phyloP scores from a whole-genome alignment of 371 early-diverging fungal species.

The Rhizopus sp. region DNA sequence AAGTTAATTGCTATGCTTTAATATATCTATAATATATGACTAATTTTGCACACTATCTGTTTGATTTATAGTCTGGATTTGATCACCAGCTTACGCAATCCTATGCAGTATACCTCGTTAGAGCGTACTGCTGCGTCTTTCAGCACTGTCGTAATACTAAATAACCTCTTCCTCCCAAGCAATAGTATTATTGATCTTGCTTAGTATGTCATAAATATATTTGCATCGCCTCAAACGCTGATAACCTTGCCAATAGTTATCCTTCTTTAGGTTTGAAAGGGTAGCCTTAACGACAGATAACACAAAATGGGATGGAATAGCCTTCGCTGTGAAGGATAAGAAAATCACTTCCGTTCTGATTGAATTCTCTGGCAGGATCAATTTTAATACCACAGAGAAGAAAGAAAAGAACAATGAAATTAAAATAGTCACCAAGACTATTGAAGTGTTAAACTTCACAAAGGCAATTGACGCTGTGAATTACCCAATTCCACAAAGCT shows the following conservation, averaged over 20 bases:
- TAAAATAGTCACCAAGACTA: no score
- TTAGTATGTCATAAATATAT: neutral
- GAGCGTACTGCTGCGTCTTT: neutral
- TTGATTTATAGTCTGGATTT: neutral
- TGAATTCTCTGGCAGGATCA: neutral
- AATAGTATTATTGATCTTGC: neutral
- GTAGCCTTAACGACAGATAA: neutral
- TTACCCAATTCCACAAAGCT: no score
- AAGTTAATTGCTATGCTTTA: no score
- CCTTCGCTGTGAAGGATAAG: neutral
- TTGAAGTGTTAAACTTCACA: no score
- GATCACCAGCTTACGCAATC: neutral
- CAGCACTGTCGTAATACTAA: neutral
- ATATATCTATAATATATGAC: no score
- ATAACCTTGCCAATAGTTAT: no score
- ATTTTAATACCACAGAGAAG: neutral
- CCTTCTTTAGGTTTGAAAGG: neutral
- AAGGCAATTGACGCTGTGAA: no score
- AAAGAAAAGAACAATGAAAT: neutral
- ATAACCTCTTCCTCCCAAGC: neutral
- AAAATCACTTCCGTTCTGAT: neutral
- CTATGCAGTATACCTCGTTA: neutral
- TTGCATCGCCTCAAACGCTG: no score
- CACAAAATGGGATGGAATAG: slow-evolving; percentile 1
- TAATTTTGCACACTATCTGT: no score